These are phyloP conservation scores for Starmerella lactis-condensi DNA, from an alignment of 805 yeast genomes.

Conservation along the genomic window DNA sequence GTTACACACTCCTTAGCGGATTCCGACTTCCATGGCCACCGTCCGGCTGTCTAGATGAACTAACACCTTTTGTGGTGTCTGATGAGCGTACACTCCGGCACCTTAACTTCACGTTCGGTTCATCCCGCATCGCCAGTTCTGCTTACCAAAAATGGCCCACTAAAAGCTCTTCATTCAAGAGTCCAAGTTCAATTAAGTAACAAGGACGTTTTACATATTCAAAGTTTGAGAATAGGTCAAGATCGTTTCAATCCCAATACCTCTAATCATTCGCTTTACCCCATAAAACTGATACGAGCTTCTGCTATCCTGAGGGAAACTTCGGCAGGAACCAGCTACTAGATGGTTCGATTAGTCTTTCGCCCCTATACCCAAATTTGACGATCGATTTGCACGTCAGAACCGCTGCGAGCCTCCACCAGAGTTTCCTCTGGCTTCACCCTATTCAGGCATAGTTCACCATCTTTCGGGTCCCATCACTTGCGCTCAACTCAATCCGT, in stretches of 20 bases:
- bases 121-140: constrained; percentile 33
- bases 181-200: constrained; percentile 28
- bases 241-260: constrained; percentile 27
- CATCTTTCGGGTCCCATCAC: constrained; percentile 31
- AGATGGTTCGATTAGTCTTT: constrained; percentile 30
- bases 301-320: constrained; percentile 29
- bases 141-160: constrained; percentile 32
- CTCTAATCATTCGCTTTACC: constrained; percentile 29
- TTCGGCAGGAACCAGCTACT: constrained; percentile 30
- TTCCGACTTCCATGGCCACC: constrained; percentile 37
- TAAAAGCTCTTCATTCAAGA: constrained; percentile 27
- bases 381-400: constrained; percentile 31
- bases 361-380: constrained; percentile 31
- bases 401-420: constrained; percentile 31
- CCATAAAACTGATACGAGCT: constrained; percentile 29
- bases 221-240: constrained; percentile 29
- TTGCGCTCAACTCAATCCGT: constrained; percentile 28
- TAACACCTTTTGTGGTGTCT: constrained; percentile 31
- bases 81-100: constrained; percentile 30
- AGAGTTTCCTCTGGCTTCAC: constrained; percentile 31
- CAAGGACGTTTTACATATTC: constrained; percentile 28
- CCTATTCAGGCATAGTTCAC: constrained; percentile 31
- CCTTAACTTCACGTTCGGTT: constrained; percentile 28
- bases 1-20: constrained; percentile 37
- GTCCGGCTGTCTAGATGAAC: constrained; percentile 33